Conservation (phyloP, 75 land plant species). For the Isoetes taiwanensis region DNA sequence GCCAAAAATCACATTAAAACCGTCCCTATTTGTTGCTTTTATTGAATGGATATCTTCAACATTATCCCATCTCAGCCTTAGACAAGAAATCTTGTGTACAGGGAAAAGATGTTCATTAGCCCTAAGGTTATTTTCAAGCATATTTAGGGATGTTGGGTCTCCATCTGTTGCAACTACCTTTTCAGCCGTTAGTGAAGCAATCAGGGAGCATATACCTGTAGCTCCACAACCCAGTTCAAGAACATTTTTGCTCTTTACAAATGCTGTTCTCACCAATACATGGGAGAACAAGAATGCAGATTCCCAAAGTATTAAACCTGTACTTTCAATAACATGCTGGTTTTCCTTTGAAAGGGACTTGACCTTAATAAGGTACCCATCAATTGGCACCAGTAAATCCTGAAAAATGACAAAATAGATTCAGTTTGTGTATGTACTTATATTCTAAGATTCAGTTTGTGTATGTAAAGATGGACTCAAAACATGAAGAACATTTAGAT, state of each 20-base stretch:
- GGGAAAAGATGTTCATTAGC: constrained; percentile 29
- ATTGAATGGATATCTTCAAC: constrained; percentile 38
- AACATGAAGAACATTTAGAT: too few species aligned
- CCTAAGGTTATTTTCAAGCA: constrained; percentile 46
- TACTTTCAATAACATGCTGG: constrained; percentile 84
- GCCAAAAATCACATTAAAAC: constrained; percentile 79
- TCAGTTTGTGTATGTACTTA: too few species aligned
- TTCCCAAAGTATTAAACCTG: constrained; percentile 95
- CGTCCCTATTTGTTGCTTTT: constrained; percentile 17
- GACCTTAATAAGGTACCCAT: constrained; percentile 25
- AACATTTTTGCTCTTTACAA: constrained; percentile 46
- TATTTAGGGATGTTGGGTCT: constrained; percentile 42
- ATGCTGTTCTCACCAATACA: constrained; percentile 43
- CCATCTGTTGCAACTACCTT: constrained; percentile 80
- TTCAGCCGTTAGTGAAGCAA: constrained; percentile 40
- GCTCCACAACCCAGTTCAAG: constrained; percentile 89
- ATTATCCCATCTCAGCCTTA: constrained; percentile 72
- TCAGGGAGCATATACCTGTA: constrained; percentile 73
- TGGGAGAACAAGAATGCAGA: constrained; percentile 68
- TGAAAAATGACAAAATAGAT: too few species aligned
- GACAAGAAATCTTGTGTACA: constrained; percentile 19
- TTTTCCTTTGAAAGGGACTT: constrained; percentile 50
- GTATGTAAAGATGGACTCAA: too few species aligned
- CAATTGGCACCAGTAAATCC: too few species aligned
- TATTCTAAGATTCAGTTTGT: too few species aligned